A percentile compares a stretch with the other conserved stretches of the same genome.
Evolutionary conservation across 2,329 filamentous ascomycete species (phyloP).

Genomic region (Alternaria burnsii): DNA sequence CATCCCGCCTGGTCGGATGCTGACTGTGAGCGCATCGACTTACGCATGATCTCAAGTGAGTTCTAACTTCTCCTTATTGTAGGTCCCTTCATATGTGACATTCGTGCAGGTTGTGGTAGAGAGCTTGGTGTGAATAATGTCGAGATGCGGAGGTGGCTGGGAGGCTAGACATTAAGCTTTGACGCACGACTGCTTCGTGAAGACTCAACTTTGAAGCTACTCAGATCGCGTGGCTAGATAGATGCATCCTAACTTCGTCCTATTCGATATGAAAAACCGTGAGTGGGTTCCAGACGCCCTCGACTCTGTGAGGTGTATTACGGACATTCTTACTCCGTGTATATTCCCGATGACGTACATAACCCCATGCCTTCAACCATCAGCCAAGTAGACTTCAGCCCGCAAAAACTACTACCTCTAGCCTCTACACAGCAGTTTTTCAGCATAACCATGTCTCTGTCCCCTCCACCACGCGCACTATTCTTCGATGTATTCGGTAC

Average conservation of each 20-base stretch:
- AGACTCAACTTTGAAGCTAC: too few species aligned
- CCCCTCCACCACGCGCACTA: conserved; percentile 62
- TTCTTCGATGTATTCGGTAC: conserved; percentile 84
- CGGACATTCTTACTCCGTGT: too few species aligned
- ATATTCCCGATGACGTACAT: too few species aligned
- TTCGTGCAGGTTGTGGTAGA: not conserved
- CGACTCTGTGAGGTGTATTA: too few species aligned
- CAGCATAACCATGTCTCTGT: conserved; percentile 31
- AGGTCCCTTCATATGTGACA: not conserved
- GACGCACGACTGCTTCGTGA: not conserved
- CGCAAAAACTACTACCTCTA: not conserved
- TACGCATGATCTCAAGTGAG: not conserved
- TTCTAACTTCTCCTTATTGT: not conserved
- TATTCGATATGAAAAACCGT: too few species aligned
- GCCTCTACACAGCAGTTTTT: conserved; percentile 15
- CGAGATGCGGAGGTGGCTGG: not conserved
- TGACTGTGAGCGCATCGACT: not conserved
- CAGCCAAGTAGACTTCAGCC: not conserved
- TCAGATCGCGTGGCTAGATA: too few species aligned
- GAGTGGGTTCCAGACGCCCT: too few species aligned
- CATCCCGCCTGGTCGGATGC: not conserved
- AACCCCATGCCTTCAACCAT: too few species aligned
- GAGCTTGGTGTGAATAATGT: not conserved
- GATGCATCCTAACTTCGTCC: too few species aligned
- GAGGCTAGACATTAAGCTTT: not conserved